Evolutionary conservation across 2,329 filamentous ascomycete genomes (phyloP).

Genomic region (Xylogone sp.): DNA sequence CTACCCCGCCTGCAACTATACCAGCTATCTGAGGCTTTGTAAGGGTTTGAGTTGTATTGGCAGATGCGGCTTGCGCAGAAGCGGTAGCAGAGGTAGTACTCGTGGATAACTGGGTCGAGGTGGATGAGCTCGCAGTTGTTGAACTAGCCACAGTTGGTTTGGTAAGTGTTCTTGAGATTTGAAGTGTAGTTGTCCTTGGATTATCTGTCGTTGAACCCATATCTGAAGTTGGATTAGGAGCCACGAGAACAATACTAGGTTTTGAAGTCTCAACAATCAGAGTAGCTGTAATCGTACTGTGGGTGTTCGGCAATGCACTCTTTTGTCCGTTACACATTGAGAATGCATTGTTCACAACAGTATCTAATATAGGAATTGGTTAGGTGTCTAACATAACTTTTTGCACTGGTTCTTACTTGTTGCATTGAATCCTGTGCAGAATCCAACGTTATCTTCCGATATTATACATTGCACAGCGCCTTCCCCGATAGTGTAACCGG

Average conservation of each 20-base stretch:
- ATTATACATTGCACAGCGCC: conserved; percentile 65
- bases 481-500: conserved; percentile 69
- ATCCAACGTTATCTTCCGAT: conserved; percentile 44
- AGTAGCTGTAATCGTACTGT: conserved; percentile 55
- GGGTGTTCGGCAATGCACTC: conserved; percentile 52
- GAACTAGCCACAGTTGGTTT: conserved; percentile 7
- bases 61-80: conserved; percentile 11
- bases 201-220: conserved; percentile 4
- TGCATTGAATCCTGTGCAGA: conserved; percentile 47
- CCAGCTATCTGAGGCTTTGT: conserved; percentile 49
- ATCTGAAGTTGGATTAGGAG: conserved; percentile 15
- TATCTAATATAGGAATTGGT: conserved; percentile 29
- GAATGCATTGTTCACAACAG: conserved; percentile 47
- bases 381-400: background rate
- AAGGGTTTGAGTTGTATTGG: conserved; percentile 22
- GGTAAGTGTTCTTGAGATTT: conserved; percentile 5
- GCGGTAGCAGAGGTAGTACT: conserved; percentile 16
- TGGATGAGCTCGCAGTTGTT: conserved; percentile 8
- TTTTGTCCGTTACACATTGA: conserved; percentile 52
- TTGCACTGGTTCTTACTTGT: conserved; percentile 9
- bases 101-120: conserved; percentile 5
- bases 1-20: conserved; percentile 51
- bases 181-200: conserved; percentile 1
- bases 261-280: conserved; percentile 38
- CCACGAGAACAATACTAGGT: conserved; percentile 30